These are phyloP conservation scores for Oryza meyeriana DNA, from an alignment of 176 grass and related monocot genomes.

Conservation along the genomic window DNA sequence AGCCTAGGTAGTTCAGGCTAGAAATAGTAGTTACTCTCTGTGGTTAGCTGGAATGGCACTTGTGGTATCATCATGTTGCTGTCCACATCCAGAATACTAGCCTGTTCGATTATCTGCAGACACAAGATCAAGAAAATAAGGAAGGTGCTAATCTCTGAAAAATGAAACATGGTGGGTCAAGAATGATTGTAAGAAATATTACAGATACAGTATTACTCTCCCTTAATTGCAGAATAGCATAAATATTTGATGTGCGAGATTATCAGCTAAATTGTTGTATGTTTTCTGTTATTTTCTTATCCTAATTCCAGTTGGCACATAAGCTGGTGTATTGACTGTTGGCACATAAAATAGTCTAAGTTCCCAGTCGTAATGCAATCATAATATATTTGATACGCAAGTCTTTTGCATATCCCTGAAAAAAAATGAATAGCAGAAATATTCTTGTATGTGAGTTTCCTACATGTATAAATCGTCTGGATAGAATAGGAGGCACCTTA, in stretches of 20 bases:
- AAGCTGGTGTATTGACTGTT: neutral
- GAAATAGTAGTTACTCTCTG: slow-evolving; percentile 19
- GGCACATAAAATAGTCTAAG: too few species aligned
- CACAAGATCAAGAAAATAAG: slow-evolving; percentile 14
- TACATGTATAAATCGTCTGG: neutral
- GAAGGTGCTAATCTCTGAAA: neutral
- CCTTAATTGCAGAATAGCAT: neutral
- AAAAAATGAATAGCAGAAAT: neutral
- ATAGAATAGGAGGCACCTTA: neutral
- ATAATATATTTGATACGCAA: neutral
- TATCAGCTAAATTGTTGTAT: neutral
- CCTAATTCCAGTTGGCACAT: neutral
- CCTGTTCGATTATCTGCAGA: slow-evolving; percentile 49
- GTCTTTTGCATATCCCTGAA: neutral
- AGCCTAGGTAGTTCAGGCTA: slow-evolving; percentile 15
- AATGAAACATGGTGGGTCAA: neutral
- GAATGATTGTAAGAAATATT: neutral
- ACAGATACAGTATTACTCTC: neutral
- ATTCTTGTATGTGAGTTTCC: neutral
- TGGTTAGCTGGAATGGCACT: slow-evolving; percentile 34
- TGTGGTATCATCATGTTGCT: slow-evolving; percentile 26
- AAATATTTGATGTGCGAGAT: neutral
- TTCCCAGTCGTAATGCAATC: neutral
- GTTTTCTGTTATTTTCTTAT: neutral
- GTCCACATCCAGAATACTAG: slow-evolving; percentile 29